phyloP scores from a whole-genome alignment of 2,329 filamentous ascomycete species.

The Diplodia sapinea region DNA sequence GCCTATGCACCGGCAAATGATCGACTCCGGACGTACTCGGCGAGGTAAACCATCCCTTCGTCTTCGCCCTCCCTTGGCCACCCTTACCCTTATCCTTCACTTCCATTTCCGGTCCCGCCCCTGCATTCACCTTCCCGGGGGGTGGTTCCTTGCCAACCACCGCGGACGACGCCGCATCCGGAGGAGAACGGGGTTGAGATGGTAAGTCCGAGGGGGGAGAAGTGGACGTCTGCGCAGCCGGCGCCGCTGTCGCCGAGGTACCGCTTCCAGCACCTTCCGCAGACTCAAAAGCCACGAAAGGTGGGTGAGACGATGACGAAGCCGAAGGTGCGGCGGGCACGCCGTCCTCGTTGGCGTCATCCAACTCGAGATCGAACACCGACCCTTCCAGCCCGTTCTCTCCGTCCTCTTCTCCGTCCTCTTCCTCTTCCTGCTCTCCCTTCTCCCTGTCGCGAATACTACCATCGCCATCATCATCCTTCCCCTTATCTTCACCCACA shows the following conservation, averaged over 20 bases:
- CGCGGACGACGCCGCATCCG: background rate
- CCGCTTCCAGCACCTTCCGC: too few species aligned
- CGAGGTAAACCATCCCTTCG: background rate
- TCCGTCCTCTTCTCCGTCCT: background rate
- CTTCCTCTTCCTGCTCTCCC: background rate
- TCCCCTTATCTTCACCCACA: background rate
- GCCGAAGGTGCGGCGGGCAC: background rate
- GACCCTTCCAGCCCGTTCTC: constrained; percentile 6
- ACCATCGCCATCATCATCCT: background rate
- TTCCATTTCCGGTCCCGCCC: background rate
- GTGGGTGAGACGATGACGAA: background rate
- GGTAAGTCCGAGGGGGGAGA: background rate
- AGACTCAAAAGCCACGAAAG: background rate
- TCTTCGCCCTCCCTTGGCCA: background rate
- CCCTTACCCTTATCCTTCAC: background rate
- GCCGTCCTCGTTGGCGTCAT: background rate
- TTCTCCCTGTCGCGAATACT: background rate
- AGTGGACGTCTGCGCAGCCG: background rate
- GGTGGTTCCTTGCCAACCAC: background rate
- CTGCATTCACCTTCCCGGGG: background rate
- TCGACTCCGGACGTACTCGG: background rate
- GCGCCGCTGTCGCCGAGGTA: background rate
- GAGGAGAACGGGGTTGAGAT: background rate
- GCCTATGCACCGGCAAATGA: background rate
- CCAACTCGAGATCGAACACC: constrained; percentile 20